Base-by-base conservation (phyloP, 257 asterid species). In the Fraxinus cuspidata region DNA sequence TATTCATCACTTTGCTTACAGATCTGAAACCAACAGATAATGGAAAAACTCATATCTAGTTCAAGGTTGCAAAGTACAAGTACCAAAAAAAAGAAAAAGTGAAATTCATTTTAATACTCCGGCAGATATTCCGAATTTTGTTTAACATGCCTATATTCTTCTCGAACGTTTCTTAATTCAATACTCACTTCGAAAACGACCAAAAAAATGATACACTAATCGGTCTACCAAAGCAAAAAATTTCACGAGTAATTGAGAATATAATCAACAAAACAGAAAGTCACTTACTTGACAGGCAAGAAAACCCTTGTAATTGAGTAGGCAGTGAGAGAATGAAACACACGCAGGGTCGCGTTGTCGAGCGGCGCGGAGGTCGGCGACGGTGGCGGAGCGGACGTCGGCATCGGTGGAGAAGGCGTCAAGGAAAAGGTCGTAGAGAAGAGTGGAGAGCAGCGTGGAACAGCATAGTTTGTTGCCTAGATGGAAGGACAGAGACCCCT, bases 381-480 rank as follows among this genome's bases (percentile, higher is more conserved):
- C 88, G 69, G 92, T 83, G 86, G 97, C 97, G 72, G 91, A 81
- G 74, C 97, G 94, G 80, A 94, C 88, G 74, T 78, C 73, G 27
- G 92, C 83, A 79, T 94, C 97, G 77, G 27, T 89, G 70, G 97
- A 90, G 76, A 94, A 90, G 70, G 90, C 81, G 76, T 83, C 78
- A 81, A 92, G 91, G 86, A 94, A 94, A 68, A 94, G 87, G 71
- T 94, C 97, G 29, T 91, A 91, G 47, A 94, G 91, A 9, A 90
- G 90, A 23, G 97, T 94, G 35, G 99, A 91, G 44, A 90, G 93
- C 9, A 94, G 91, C 64, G 99, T 94, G 5, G 97, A 91, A 38
- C 91, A 92, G 86, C 97, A 91, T 34, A 94, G 96, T 91, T 92
- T 91, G 85, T 94, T 94, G 0, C 94, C 99, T 71, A 94, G 75